Base-by-base conservation (phyloP, 164 flowering plant species). In the Sedum album region DNA sequence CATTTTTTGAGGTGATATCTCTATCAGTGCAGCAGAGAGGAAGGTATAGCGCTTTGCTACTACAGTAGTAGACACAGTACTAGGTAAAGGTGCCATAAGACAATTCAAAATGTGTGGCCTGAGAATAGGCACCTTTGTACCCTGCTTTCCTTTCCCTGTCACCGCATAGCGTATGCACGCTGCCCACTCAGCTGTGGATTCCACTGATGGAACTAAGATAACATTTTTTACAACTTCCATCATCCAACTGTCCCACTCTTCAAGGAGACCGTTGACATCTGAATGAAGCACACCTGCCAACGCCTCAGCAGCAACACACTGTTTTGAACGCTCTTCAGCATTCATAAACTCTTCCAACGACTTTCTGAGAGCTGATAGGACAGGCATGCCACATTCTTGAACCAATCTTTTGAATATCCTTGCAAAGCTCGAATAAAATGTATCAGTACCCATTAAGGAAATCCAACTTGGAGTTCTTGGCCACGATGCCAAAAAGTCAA, bases 231-330 rank as follows among this genome's bases (percentile, higher is more conserved):
- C 71, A 72, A 78, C 87, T 71, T 53, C 72, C 85, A 74, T 74
- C 79, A 91, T 75, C 99, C 99, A 94, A 76, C 69, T 78, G 68
- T 91, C 92, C 99, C 97, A 94, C 72, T 81, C 95, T 65, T 69
- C 95, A 70, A 73, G 65, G 60, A 94, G 84, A 65, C 96, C 98
- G 74, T 48, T 66, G 28, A 88, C 84, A 83, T 94, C 98, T 80
- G 97, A 89, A 74, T 94, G 97, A 74, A 94, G 73, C 33, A 90
- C 78, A 31, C 98, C 98, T 67, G 96, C 98, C 72, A 94, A 78
- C 53, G 88, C 97, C 79, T 94, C 98, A 73, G 98, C 96, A 74
- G 98, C 98, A 78, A 94, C 97, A 81, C 98, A 91, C 74, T 91
- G 98, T 77, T 87, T 94, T 65, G 98, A 77, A 78, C 98, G 87